phyloP scores from a whole-genome alignment of 2,329 filamentous ascomycete genomes.

The Aspergillus proliferans region DNA sequence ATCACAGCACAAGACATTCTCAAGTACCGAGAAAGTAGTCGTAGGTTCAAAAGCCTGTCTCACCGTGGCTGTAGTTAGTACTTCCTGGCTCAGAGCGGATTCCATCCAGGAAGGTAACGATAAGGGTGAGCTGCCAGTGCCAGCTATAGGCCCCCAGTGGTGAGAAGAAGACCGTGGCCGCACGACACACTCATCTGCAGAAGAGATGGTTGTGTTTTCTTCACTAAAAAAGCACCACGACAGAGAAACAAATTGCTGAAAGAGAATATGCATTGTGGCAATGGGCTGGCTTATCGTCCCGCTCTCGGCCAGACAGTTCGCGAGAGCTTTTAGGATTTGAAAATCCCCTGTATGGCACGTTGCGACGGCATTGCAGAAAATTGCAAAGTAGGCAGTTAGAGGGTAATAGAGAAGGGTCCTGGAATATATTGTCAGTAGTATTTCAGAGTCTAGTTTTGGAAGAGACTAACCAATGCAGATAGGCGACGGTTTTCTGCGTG shows the following conservation, averaged over 20 bases:
- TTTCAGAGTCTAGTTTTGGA: neutral
- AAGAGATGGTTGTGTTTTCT: too few relatives aligned
- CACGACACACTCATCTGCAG: too few relatives aligned
- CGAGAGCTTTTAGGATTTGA: slow-evolving; percentile 12
- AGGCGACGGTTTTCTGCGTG: slow-evolving; percentile 10
- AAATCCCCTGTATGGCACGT: slow-evolving; percentile 15
- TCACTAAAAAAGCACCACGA: slow-evolving; percentile 5
- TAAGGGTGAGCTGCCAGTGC: too few relatives aligned
- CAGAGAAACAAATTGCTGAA: slow-evolving; percentile 12
- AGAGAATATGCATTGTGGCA: slow-evolving; percentile 9
- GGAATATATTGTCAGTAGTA: neutral
- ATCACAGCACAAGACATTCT: too few relatives aligned
- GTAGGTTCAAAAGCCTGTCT: too few relatives aligned
- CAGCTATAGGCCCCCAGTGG: too few relatives aligned
- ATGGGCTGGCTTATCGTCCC: slow-evolving; percentile 12
- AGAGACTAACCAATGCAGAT: slow-evolving; percentile 12
- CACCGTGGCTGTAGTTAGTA: too few relatives aligned
- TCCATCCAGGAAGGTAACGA: too few relatives aligned
- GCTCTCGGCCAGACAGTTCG: slow-evolving; percentile 8
- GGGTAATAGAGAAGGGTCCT: slow-evolving; percentile 18
- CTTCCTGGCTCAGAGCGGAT: too few relatives aligned
- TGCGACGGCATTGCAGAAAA: slow-evolving; percentile 17
- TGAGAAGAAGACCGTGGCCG: too few relatives aligned
- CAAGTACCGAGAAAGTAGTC: too few relatives aligned
- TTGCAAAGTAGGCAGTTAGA: slow-evolving; percentile 15